Percentiles rank a stretch among this genome's conserved stretches.
Conservation (phyloP, 768 basidiomycete genomes). For the Kondoa malvinella region DNA sequence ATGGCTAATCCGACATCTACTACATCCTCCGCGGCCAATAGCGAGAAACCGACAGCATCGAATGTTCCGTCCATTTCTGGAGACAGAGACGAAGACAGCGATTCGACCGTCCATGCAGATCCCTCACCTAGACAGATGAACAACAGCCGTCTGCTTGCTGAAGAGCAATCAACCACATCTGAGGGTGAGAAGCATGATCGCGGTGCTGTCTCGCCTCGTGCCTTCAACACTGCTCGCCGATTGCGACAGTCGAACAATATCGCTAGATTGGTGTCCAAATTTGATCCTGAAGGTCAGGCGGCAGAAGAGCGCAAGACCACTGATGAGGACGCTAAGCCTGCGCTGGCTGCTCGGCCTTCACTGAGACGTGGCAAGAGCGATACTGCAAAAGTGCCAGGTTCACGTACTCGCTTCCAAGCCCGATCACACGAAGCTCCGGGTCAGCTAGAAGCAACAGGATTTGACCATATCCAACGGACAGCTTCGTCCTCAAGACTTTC, state of each 20-base stretch:
- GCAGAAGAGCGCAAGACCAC: not conserved
- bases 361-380: not conserved
- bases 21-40: conserved; percentile 2
- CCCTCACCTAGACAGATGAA: not conserved
- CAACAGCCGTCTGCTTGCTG: not conserved
- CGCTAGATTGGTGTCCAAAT: not conserved
- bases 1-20: not conserved
- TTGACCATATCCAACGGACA: not conserved
- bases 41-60: not conserved
- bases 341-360: not conserved
- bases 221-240: not conserved
- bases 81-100: conserved; percentile 50
- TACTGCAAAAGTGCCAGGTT: not conserved
- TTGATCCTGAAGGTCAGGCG: conserved; percentile 1
- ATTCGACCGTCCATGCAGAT: conserved; percentile 60
- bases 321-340: not conserved
- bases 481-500: not conserved
- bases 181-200: not conserved
- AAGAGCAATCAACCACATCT: not conserved
- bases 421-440: too few species aligned
- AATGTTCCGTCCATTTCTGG: not conserved
- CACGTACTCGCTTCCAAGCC: too few species aligned
- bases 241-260: not conserved
- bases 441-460: too few species aligned
- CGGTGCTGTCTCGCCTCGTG: not conserved